Evolutionary conservation across 306 rosid genomes (phyloP).

Genomic region (Astragalus glycyphyllos): DNA sequence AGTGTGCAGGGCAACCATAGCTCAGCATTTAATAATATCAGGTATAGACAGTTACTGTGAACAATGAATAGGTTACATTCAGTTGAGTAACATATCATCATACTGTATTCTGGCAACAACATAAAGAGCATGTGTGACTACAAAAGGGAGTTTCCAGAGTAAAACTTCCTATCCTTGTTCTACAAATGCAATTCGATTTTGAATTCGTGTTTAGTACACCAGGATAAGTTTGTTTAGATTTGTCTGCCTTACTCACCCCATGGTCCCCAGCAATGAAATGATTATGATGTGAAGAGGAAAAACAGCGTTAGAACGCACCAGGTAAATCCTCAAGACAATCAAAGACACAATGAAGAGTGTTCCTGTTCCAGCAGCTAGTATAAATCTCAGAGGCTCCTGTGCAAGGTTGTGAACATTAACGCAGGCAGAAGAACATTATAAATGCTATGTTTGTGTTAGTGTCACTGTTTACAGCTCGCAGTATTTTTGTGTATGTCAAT

Average conservation of each 20-base stretch:
- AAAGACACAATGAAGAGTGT: slow-evolving; percentile 90
- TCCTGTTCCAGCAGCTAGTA: slow-evolving; percentile 96
- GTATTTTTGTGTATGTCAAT: slow-evolving; percentile 13
- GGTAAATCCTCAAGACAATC: slow-evolving; percentile 84
- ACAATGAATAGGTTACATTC: slow-evolving; percentile 1
- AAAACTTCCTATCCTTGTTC: slow-evolving; percentile 1
- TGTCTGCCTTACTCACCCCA: slow-evolving; percentile 22
- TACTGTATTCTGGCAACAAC: slow-evolving; percentile 28
- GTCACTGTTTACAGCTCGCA: slow-evolving; percentile 2
- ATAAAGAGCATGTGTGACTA: slow-evolving; percentile 6
- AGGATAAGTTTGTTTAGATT: slow-evolving; percentile 25
- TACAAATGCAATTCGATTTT: slow-evolving; percentile 12
- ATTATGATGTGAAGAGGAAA: slow-evolving; percentile 13
- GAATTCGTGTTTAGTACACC: slow-evolving; percentile 7
- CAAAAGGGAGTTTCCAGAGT: neutral
- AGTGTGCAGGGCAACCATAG: slow-evolving; percentile 19
- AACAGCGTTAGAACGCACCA: slow-evolving; percentile 60
- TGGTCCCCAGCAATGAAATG: slow-evolving; percentile 21
- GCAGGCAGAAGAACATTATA: slow-evolving; percentile 9
- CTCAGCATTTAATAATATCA: neutral
- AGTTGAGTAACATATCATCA: slow-evolving; percentile 20
- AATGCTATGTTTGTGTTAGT: slow-evolving; percentile 8
- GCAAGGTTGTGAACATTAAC: slow-evolving; percentile 47
- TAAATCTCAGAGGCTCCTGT: slow-evolving; percentile 95
- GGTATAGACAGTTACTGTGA: slow-evolving; percentile 11